Evolutionary conservation across 2,329 filamentous ascomycete genomes (phyloP), one percentile per base, ranked within the genome.

Genomic region (Ceratocystis huliohia): DNA sequence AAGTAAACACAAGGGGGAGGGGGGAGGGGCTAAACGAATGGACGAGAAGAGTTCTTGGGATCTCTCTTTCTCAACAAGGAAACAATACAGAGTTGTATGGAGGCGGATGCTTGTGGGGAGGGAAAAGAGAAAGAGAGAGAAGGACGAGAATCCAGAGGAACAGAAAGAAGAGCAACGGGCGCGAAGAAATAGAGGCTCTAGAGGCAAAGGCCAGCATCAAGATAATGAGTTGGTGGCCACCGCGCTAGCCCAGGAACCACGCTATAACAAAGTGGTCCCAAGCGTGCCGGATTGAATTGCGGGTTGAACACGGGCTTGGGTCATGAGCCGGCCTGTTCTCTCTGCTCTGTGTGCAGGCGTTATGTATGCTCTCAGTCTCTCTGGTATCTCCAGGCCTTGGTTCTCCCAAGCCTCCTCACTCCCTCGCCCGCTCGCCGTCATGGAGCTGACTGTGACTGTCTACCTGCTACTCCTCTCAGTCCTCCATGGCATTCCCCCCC

Each of bases 21-120:
- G 33, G 37, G 37, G 10, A 41, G 48, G 20, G 37, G 41, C 41
- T 33, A 45, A 65, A 65, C 48, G 63, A 65, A 28, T 65, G 63
- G 63, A 65, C 63, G 63, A 65, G 63, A 65, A 65, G n/a, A 33
- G 33, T 0, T 25, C 6, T 25, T 25, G 20, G 22, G 15, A 22
- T 50, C n/a, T 53, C 48, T 53, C 20, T 53, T 37, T 59, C 53
- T 59, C 53, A 59, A 59, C 53, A 33, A 59, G 41, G 20, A 45
- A 37, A 63, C 41, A 63, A 33, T 17, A n/a, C 7, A 46, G 8
- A n/a, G 56, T 30, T n/a, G 10, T 45, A 15, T 53, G 20, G 25
- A 25, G 48, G 15, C 20, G 48, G 48, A 25, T 1, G 8, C 48
- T 25, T 53, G 48, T 25, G 10, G 20, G 48, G 46, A 7, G 33